A percentile compares a stretch with the other conserved stretches of the same genome.
Evolutionary conservation across 2,329 filamentous ascomycete genomes (phyloP).

Genomic region (Penicillium expansum): DNA sequence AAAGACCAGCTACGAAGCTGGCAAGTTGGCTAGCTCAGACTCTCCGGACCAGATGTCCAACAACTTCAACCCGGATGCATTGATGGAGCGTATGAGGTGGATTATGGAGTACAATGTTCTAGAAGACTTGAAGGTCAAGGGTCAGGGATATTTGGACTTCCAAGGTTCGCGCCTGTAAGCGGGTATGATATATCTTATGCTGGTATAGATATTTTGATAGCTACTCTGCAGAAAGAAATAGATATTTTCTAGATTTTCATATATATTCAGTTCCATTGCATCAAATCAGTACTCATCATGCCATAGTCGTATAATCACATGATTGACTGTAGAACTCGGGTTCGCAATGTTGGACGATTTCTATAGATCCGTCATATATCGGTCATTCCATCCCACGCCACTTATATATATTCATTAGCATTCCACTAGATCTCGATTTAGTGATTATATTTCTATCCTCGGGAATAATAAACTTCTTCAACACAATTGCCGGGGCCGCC

Average conservation of each 20-base stretch:
- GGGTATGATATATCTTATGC: not conserved
- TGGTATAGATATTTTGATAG: not conserved
- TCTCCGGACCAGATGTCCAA: slow-evolving; percentile 29
- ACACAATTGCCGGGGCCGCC: slow-evolving; percentile 4
- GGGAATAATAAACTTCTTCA: not conserved
- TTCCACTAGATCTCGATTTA: not conserved
- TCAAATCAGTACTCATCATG: not conserved
- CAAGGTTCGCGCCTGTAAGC: slow-evolving; percentile 14
- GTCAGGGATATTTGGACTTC: slow-evolving; percentile 21
- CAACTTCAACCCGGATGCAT: slow-evolving; percentile 27
- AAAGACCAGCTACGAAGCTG: slow-evolving; percentile 36
- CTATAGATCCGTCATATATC: not conserved
- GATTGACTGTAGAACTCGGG: not conserved
- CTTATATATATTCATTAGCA: not conserved
- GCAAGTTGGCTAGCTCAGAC: slow-evolving; percentile 37
- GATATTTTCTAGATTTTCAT: too few relatives aligned
- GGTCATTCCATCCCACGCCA: not conserved
- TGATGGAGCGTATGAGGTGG: slow-evolving; percentile 37
- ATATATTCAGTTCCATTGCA: not conserved
- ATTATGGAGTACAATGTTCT: slow-evolving; percentile 39
- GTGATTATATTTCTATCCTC: not conserved
- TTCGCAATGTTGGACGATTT: not conserved
- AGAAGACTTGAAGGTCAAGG: slow-evolving; percentile 27
- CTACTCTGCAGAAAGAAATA: not conserved
- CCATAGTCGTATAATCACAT: not conserved